Percentiles rank a stretch among this genome's conserved stretches.
These are phyloP conservation scores for Vitis rupestris DNA, from an alignment of 164 flowering plant genomes.

Conservation along the genomic window DNA sequence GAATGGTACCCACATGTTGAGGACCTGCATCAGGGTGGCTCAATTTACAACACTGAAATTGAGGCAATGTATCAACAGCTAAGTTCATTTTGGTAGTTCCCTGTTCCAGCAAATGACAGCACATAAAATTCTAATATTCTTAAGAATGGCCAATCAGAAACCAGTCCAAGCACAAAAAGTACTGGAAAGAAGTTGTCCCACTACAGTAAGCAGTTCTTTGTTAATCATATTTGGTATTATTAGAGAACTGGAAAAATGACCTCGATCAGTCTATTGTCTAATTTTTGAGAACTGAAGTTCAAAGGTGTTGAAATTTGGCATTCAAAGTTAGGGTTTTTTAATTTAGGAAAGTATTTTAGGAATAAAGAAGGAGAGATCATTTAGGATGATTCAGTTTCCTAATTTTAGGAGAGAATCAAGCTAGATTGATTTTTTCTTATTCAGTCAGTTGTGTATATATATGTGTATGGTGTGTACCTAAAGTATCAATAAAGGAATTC, in stretches of 20 bases:
- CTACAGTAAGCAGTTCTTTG: neutral
- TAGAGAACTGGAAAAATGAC: neutral
- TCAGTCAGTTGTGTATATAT: too few species aligned
- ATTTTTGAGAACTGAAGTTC: too few species aligned
- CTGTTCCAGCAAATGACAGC: slow-evolving; percentile 39
- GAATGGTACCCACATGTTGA: slow-evolving; percentile 92
- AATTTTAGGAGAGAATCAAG: too few species aligned
- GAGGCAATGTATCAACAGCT: slow-evolving; percentile 81
- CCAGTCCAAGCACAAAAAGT: neutral
- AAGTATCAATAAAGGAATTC: too few species aligned
- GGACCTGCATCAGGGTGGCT: slow-evolving; percentile 65
- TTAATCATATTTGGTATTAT: neutral
- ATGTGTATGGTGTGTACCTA: too few species aligned
- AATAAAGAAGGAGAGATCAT: too few species aligned
- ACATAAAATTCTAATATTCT: neutral
- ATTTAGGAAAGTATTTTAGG: too few species aligned
- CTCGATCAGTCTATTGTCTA: too few species aligned
- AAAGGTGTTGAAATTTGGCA: too few species aligned
- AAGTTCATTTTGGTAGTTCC: slow-evolving; percentile 90
- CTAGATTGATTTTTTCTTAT: too few species aligned
- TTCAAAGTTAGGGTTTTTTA: too few species aligned
- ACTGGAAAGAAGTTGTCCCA: neutral
- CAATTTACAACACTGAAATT: slow-evolving; percentile 66
- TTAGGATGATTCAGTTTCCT: too few species aligned
- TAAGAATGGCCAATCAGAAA: neutral